Base-by-base conservation (phyloP, 2,329 filamentous ascomycete species). In the Talaromyces funiculosus region DNA sequence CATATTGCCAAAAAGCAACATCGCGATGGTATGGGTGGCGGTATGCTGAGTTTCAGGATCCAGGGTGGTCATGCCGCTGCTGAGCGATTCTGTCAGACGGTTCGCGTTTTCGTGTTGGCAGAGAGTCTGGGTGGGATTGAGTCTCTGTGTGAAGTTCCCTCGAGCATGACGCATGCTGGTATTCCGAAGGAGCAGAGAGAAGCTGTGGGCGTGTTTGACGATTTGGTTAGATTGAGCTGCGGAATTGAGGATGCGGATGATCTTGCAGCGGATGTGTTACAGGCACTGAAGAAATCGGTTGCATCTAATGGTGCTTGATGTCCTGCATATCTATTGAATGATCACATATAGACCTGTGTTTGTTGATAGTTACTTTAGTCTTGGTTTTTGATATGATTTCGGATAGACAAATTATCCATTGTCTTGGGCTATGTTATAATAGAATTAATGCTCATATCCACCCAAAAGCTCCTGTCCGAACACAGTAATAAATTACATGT, bases 21-120 rank as follows among this genome's bases (percentile, higher is more conserved):
- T 80, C 90, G 94, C 67, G 84, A 95, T 68, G 94, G 89, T 64
- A 88, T 97, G 84, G 94, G 94, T 62, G 94, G 94, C 67, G 94
- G 94, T 63, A 99, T 99, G 94, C 86, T 99, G 45, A 93, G 89
- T 61, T 99, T 99, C 86, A 89, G 94, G 66, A 90, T 99, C 75
- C 85, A 86, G 66, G 94, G 93, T 60, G 94, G 94, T 37, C 85
- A 91, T 70, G 83, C 82, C 49, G 93, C 93, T 0, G 94, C 94
- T 14, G 90, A 95, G 78, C 84, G 87, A 57, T 99, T 99, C 84
- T 97, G 94, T 82, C 87, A 94, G 76, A 79, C 84, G 62, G 97
- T 92, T 45, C 86, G 86, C 71, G 86, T 99, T 74, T 97, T 96
- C 78, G 96, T 92, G 1, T 83, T 99, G 6, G 94, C 94, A 31